phyloP scores from a whole-genome alignment of 164 flowering plant species.

The Magnolia changhungtana region DNA sequence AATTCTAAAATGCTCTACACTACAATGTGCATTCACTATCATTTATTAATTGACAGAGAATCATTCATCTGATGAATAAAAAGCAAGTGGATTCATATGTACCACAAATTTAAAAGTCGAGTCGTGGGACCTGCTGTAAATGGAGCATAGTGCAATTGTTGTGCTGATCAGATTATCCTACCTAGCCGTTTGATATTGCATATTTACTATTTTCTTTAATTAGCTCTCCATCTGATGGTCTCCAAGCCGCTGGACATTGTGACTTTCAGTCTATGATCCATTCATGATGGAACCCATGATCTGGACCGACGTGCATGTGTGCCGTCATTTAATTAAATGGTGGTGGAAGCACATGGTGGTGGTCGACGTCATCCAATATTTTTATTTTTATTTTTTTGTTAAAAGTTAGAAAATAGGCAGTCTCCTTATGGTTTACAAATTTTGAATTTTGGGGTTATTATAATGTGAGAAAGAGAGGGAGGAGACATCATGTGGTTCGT shows the following conservation, averaged over 20 bases:
- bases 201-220: too few species aligned
- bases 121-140: too few species aligned
- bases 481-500: constrained; percentile 23
- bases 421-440: constrained; percentile 1
- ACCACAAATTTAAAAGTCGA: too few species aligned
- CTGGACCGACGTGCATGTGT: neutral
- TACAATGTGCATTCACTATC: too few species aligned
- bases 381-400: neutral
- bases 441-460: neutral
- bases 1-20: neutral
- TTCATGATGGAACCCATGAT: neutral
- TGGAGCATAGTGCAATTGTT: too few species aligned
- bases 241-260: too few species aligned
- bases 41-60: too few species aligned
- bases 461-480: neutral
- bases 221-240: too few species aligned
- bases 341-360: neutral
- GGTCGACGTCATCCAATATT: neutral
- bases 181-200: too few species aligned
- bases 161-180: too few species aligned
- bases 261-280: neutral
- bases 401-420: neutral
- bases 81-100: too few species aligned
- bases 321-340: neutral
- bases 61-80: too few species aligned